These are phyloP conservation scores for Plicaturopsis crispa DNA, from an alignment of 768 basidiomycete species.

Conservation along the genomic window DNA sequence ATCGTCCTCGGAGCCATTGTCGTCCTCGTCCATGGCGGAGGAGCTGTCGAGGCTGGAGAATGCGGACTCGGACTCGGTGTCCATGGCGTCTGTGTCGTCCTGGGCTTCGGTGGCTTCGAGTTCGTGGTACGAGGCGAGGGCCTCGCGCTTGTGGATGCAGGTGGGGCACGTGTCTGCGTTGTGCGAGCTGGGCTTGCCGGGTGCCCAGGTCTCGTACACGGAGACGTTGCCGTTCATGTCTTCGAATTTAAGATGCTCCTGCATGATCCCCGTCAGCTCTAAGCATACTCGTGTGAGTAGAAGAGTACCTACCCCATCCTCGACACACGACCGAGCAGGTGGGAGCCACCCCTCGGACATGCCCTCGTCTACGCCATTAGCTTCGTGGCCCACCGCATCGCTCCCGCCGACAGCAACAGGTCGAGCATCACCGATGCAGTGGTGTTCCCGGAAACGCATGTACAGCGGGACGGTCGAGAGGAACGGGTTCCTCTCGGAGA, in stretches of 20 bases:
- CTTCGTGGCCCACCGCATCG: slow-evolving; percentile 6
- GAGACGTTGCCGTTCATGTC: slow-evolving; percentile 1
- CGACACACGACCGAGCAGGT: not conserved
- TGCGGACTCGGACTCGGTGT: not conserved
- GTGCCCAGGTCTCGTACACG: slow-evolving; percentile 35
- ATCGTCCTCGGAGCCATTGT: too few relatives aligned
- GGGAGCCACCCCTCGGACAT: slow-evolving; percentile 36
- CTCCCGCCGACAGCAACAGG: slow-evolving; percentile 12
- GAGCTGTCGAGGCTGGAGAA: not conserved
- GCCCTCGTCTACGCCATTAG: slow-evolving; percentile 21
- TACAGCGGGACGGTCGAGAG: slow-evolving; percentile 45
- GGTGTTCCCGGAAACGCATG: slow-evolving; percentile 51
- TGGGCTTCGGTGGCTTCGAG: too few relatives aligned
- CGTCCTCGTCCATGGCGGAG: too few relatives aligned
- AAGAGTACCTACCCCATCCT: too few relatives aligned
- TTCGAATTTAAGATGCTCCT: too few relatives aligned
- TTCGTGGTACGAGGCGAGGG: too few relatives aligned
- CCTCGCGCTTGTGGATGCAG: slow-evolving; percentile 5
- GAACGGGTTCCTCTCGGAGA: slow-evolving; percentile 18
- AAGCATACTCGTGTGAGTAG: too few relatives aligned
- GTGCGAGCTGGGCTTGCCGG: slow-evolving; percentile 32
- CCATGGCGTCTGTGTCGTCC: too few relatives aligned
- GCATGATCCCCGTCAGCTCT: too few relatives aligned
- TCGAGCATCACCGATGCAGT: slow-evolving; percentile 34
- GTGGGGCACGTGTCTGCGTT: slow-evolving; percentile 27